Base-by-base conservation (phyloP, 345 rosid genomes). In the Eucalyptus cloeziana region DNA sequence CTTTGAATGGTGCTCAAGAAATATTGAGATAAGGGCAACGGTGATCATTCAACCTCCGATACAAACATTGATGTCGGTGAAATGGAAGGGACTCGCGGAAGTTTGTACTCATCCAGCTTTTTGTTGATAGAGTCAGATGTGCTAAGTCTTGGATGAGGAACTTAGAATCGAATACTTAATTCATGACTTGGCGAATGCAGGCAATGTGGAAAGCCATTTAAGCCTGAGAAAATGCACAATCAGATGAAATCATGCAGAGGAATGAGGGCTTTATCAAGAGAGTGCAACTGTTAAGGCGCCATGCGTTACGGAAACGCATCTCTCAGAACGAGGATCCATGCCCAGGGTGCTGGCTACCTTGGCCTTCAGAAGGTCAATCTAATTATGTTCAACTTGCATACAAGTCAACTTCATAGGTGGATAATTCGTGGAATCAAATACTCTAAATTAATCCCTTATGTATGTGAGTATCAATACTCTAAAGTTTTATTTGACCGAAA, bases 171-270 rank as follows among this genome's bases (percentile, higher is more conserved):
- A 50, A 52, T 31, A 69, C 47, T 88, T 12, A 49, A 50, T n/a
- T 22, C 6, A 83, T 33, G 44, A 71, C 44, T 33, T 71, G 81
- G 81, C 19, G 86, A 87, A 87, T 88, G 92, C 92, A 96, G 99
- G 94, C 99, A 94, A 90, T 96, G 99, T 88, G 94, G 96, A 71
- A 94, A 95, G 93, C 50, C 91, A 19, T 96, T 96, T 86, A 95
- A 90, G 90, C 99, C 99, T 5, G 96, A 96, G 92, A 96, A 93
- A 91, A 56, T 96, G 94, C 95, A 95, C 89, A 90, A 93, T 25
- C 97, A 96, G 91, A 96, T 96, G 99, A 94, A 93, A 91, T 86
- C 93, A 13, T 96, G 98, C 89, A 91, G 86, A 90, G 95, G 98
- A 90, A 89, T 90, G 91, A 96, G 92, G 64, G 86, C 88, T 45